These are phyloP conservation scores for Lotmaria passim DNA, from an alignment of 208 protist species.

Conservation along the genomic window DNA sequence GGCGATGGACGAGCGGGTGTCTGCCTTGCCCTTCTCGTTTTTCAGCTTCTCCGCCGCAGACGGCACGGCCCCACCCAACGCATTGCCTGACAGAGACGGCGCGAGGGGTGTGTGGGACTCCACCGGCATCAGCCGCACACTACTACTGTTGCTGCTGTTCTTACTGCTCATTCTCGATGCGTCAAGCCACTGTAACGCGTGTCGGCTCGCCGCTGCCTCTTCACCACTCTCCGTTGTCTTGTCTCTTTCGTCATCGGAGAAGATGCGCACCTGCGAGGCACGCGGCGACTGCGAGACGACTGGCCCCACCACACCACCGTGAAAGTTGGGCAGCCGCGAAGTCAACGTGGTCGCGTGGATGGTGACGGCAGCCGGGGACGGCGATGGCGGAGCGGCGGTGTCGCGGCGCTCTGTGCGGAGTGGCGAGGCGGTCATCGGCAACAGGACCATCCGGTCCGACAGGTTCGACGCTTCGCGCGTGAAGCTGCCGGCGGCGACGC, in stretches of 20 bases:
- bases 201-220: background rate
- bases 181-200: too few species aligned
- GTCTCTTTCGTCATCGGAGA: background rate
- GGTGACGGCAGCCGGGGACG: background rate
- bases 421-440: background rate
- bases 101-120: too few species aligned
- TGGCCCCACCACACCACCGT: background rate
- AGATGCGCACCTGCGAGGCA: constrained; percentile 10
- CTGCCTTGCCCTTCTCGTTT: too few species aligned
- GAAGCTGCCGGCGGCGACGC: background rate
- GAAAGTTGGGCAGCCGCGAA: too few species aligned
- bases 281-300: background rate
- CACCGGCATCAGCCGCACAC: too few species aligned
- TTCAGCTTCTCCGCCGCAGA: too few species aligned
- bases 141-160: too few species aligned
- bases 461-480: background rate
- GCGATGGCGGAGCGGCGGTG: constrained; percentile 7
- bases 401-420: background rate
- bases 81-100: too few species aligned
- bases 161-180: too few species aligned
- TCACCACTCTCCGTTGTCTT: background rate
- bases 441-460: background rate
- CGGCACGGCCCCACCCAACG: too few species aligned
- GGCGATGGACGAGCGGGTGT: too few species aligned
- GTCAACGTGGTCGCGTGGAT: too few species aligned